Conservation (phyloP, 495 filamentous ascomycete species). For the Tuber calosporum region DNA sequence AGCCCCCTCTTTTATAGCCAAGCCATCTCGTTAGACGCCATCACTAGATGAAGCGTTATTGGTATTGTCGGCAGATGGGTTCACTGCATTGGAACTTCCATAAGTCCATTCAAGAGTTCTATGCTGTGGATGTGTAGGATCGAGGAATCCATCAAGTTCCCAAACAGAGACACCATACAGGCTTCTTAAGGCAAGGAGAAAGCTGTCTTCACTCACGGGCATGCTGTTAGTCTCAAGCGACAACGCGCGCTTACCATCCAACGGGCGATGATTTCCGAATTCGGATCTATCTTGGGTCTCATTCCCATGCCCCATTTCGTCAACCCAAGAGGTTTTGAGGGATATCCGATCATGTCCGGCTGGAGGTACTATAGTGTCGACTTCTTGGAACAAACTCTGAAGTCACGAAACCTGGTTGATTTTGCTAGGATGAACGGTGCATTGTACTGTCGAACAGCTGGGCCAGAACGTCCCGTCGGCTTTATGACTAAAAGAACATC, state of each 20-base stretch:
- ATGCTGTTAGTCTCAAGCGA: slow-evolving; percentile 22
- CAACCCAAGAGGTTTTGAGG: slow-evolving; percentile 24
- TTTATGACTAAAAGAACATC: slow-evolving; percentile 33
- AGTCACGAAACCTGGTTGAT: slow-evolving; percentile 27
- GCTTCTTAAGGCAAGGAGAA: slow-evolving; percentile 31
- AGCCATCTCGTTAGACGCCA: slow-evolving; percentile 2
- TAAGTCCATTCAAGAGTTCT: slow-evolving; percentile 29
- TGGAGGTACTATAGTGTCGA: neutral
- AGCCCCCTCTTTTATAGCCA: slow-evolving; percentile 19
- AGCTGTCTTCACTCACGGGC: slow-evolving; percentile 30
- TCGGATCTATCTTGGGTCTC: slow-evolving; percentile 6
- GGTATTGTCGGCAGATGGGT: neutral
- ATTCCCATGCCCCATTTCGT: slow-evolving; percentile 18
- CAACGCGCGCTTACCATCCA: slow-evolving; percentile 12
- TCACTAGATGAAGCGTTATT: slow-evolving; percentile 1
- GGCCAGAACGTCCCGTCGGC: slow-evolving; percentile 12
- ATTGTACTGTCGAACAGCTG: slow-evolving; percentile 15
- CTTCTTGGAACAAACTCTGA: slow-evolving; percentile 7
- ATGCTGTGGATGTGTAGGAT: slow-evolving; percentile 35
- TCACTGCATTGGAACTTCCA: slow-evolving; percentile 10
- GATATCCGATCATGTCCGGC: slow-evolving; percentile 4
- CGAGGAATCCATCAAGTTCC: slow-evolving; percentile 39
- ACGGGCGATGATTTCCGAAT: neutral
- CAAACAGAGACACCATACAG: slow-evolving; percentile 36
- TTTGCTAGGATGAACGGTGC: slow-evolving; percentile 35